Conservation (phyloP, 148 eudicot species). For the Silene latifolia region DNA sequence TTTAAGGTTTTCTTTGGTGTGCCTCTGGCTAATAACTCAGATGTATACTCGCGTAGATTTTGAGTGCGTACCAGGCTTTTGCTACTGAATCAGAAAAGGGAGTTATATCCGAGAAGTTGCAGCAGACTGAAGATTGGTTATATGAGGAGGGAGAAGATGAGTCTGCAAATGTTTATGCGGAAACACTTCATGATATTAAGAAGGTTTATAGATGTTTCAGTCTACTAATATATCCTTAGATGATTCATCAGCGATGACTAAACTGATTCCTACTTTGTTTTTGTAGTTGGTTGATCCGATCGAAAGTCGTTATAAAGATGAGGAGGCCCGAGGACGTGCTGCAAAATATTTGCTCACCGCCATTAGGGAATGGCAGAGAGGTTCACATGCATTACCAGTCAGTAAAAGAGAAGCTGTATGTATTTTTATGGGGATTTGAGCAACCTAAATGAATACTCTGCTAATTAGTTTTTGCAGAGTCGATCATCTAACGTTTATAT, state of each 20-base stretch:
- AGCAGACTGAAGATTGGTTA: constrained; percentile 90
- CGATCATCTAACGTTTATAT: constrained; percentile 12
- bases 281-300: constrained; percentile 76
- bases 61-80: constrained; percentile 58
- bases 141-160: constrained; percentile 95
- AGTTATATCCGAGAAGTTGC: constrained; percentile 53
- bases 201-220: constrained; percentile 38
- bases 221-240: background rate
- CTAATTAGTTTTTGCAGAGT: background rate
- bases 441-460: background rate
- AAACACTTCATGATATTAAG: constrained; percentile 59
- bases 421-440: background rate
- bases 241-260: constrained; percentile 9
- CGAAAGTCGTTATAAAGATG: constrained; percentile 70
- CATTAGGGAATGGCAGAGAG: constrained; percentile 41
- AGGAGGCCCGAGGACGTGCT: constrained; percentile 61
- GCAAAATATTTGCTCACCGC: constrained; percentile 36
- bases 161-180: constrained; percentile 59
- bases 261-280: constrained; percentile 12
- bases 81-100: constrained; percentile 66
- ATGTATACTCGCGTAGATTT: constrained; percentile 54
- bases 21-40: constrained; percentile 9
- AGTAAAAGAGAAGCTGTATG: constrained; percentile 64
- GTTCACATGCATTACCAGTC: constrained; percentile 43
- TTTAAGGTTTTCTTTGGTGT: background rate